Evolutionary conservation across 768 basidiomycete species (phyloP).

Genomic region (Naganishia vaughanmartiniae): DNA sequence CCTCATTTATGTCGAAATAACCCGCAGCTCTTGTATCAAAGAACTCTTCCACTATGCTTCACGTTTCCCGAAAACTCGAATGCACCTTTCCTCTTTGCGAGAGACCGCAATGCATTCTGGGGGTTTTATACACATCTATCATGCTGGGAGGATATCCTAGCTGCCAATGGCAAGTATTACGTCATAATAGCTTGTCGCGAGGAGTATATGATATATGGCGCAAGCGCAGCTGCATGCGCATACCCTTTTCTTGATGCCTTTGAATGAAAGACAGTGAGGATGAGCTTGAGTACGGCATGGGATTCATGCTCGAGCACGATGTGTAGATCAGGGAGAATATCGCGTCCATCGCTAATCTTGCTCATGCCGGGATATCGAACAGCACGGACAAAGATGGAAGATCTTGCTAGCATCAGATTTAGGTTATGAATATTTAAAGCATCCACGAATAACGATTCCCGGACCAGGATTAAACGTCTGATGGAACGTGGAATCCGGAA

Average conservation of each 20-base stretch:
- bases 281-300: not conserved
- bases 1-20: not conserved
- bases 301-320: no score
- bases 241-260: not conserved
- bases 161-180: not conserved
- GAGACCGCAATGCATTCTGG: not conserved
- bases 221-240: no score
- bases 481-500: not conserved
- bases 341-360: no score
- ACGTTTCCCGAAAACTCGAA: not conserved
- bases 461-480: not conserved
- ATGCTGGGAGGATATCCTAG: no score
- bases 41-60: not conserved
- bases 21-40: not conserved
- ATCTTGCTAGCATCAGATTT: not conserved
- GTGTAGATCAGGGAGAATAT: no score
- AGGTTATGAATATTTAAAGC: no score
- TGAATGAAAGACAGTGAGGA: not conserved
- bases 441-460: no score
- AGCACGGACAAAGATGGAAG: not conserved
- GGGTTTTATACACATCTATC: not conserved
- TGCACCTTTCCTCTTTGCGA: not conserved
- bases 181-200: not conserved
- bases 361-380: no score
- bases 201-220: conserved; percentile 14